Conservation (phyloP, 208 protist genomes). For the Plasmodiophora brassicae region DNA sequence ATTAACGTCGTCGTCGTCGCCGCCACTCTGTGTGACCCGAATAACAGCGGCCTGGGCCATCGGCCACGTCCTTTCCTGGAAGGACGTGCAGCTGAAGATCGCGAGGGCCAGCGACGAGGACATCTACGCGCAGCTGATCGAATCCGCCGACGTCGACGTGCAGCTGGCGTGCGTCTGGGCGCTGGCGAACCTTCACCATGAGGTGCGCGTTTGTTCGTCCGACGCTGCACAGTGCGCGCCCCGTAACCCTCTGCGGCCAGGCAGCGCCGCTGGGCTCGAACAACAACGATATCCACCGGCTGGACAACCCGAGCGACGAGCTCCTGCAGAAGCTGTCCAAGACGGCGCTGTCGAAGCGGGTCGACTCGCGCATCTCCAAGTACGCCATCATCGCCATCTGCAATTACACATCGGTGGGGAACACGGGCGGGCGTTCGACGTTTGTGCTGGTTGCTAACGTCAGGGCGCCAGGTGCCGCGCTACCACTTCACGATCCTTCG, state of each 20-base stretch:
- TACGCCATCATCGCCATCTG: conserved; percentile 30
- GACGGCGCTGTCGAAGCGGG: not conserved
- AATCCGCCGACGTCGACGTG: conserved; percentile 18
- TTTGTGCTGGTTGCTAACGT: not conserved
- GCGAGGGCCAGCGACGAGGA: conserved; percentile 19
- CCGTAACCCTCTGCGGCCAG: not conserved
- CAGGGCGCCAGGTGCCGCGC: not conserved
- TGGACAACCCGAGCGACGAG: conserved; percentile 11
- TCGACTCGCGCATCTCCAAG: conserved; percentile 28
- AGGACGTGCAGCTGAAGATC: conserved; percentile 31
- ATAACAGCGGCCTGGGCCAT: not conserved
- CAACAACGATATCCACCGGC: conserved; percentile 1
- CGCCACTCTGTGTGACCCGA: not conserved
- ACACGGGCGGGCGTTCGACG: not conserved
- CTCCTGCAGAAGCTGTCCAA: not conserved
- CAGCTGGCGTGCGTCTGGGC: conserved; percentile 8
- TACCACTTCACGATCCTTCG: conserved; percentile 11
- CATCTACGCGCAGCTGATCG: conserved; percentile 8
- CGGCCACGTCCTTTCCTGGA: not conserved
- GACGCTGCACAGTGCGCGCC: not conserved
- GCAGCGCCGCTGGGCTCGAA: not conserved
- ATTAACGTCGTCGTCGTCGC: not conserved
- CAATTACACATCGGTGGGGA: conserved; percentile 17
- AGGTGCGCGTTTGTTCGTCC: not conserved
- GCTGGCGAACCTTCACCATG: not conserved